These are phyloP conservation scores for Colletotrichum paranaense DNA, from an alignment of 2,329 filamentous ascomycete species.

Conservation along the genomic window DNA sequence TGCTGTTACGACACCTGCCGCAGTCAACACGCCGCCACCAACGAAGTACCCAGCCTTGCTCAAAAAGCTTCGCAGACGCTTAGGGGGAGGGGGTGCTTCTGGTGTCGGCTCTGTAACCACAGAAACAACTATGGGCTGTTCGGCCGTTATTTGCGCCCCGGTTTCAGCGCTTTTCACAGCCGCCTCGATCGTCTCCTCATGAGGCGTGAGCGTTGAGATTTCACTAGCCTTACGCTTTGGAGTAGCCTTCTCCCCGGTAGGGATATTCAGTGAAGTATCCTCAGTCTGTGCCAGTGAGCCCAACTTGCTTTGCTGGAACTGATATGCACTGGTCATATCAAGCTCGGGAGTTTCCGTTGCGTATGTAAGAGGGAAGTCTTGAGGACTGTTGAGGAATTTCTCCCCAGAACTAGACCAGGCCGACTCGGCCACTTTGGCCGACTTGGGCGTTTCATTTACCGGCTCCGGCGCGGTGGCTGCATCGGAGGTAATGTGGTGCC, in stretches of 20 bases:
- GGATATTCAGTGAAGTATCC: neutral
- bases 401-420: constrained; percentile 26
- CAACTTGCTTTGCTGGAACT: constrained; percentile 36
- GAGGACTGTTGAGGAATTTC: constrained; percentile 27
- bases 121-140: neutral
- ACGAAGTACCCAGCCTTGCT: constrained; percentile 14
- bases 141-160: neutral
- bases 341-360: constrained; percentile 22
- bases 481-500: neutral
- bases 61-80: constrained; percentile 10
- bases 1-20: constrained; percentile 13
- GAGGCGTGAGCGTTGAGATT: constrained; percentile 39
- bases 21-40: constrained; percentile 17
- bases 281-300: neutral
- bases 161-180: constrained; percentile 15
- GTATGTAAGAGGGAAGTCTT: neutral
- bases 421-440: constrained; percentile 17
- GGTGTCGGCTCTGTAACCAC: neutral
- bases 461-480: neutral
- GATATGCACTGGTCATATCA: constrained; percentile 35
- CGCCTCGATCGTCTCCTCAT: constrained; percentile 34
- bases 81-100: neutral
- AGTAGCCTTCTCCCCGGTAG: neutral
- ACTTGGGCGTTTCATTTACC: constrained; percentile 3
- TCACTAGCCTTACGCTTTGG: constrained; percentile 48